phyloP scores from a whole-genome alignment of 768 basidiomycete species.

The Kwoniella botswanensis region DNA sequence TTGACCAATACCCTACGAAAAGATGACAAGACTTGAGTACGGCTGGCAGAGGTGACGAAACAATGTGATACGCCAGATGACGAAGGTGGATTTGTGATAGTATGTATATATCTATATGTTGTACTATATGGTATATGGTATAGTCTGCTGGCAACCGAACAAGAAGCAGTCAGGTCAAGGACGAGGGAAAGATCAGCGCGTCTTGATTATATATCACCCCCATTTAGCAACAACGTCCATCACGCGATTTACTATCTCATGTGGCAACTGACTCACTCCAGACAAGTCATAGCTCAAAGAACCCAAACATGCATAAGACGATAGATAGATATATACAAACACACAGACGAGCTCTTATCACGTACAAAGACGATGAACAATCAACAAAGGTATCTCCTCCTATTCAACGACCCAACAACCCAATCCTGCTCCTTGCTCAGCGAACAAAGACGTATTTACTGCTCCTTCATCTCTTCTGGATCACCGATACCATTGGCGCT shows the following conservation, averaged over 20 bases:
- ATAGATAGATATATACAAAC: neutral
- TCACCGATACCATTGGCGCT: constrained; percentile 89
- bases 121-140: too few species aligned
- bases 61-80: too few species aligned
- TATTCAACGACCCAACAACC: neutral
- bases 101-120: too few species aligned
- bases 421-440: neutral
- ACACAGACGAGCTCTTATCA: neutral
- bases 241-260: neutral
- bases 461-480: constrained; percentile 70
- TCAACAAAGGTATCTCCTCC: neutral
- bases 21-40: too few species aligned
- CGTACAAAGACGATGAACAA: neutral
- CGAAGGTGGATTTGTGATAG: too few species aligned
- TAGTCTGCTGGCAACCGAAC: neutral
- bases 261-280: neutral
- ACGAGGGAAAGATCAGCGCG: constrained; percentile 4
- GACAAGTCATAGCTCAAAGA: neutral
- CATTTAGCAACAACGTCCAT: neutral
- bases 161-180: neutral
- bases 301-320: neutral
- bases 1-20: too few species aligned
- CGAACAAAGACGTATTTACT: neutral
- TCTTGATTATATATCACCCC: constrained; percentile 4
- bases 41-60: too few species aligned